These are phyloP conservation scores for Akanthomyces uredinophilus DNA, from an alignment of 2,329 filamentous ascomycete genomes.

Conservation along the genomic window DNA sequence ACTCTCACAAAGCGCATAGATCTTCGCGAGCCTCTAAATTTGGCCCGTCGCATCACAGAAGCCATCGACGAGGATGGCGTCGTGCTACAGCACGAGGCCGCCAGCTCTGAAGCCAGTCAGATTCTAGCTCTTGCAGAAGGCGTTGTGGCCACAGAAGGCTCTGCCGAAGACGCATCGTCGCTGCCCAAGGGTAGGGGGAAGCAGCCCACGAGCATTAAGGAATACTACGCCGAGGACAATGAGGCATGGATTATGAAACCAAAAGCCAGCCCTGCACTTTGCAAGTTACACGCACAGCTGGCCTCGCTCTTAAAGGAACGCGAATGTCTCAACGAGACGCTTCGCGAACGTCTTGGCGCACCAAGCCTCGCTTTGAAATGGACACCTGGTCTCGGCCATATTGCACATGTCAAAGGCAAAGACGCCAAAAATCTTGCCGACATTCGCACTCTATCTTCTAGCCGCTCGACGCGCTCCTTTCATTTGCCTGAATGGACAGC, in stretches of 20 bases:
- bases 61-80: slow-evolving; percentile 93
- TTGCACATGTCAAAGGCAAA: slow-evolving; percentile 84
- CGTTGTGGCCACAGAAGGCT: slow-evolving; percentile 62
- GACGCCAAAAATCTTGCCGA: slow-evolving; percentile 45
- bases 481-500: slow-evolving; percentile 78
- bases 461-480: slow-evolving; percentile 79
- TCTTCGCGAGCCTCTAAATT: slow-evolving; percentile 59
- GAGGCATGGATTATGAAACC: slow-evolving; percentile 63
- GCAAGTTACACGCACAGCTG: slow-evolving; percentile 64
- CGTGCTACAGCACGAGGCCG: slow-evolving; percentile 69
- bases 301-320: slow-evolving; percentile 57
- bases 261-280: slow-evolving; percentile 61
- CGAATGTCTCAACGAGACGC: slow-evolving; percentile 48
- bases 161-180: slow-evolving; percentile 47
- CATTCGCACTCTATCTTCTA: slow-evolving; percentile 59
- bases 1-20: slow-evolving; percentile 53
- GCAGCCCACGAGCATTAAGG: slow-evolving; percentile 42
- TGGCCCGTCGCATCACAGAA: slow-evolving; percentile 66
- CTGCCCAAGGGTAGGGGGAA: slow-evolving; percentile 52
- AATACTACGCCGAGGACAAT: slow-evolving; percentile 55
- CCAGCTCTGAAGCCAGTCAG: slow-evolving; percentile 65
- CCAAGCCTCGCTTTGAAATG: slow-evolving; percentile 73
- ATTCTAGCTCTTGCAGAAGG: slow-evolving; percentile 70
- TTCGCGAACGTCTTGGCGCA: slow-evolving; percentile 58
- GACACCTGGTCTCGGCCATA: slow-evolving; percentile 81